phyloP scores from a whole-genome alignment of 139 green algal genomes.

The Chlorella sp. region DNA sequence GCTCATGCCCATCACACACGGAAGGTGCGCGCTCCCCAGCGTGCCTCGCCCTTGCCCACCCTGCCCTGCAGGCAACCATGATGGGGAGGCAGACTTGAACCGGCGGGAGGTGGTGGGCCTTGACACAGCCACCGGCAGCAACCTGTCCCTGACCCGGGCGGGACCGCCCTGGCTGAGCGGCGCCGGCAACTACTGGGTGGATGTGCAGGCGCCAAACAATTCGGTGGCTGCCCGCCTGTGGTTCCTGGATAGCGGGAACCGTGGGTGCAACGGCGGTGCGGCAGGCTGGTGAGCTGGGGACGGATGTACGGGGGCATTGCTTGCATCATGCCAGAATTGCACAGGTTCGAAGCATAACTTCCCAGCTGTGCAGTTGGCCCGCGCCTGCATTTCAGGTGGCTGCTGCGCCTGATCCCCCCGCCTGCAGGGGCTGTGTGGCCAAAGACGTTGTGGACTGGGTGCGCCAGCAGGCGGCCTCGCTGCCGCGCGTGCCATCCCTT shows the following conservation, averaged over 20 bases:
- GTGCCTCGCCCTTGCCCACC: no score
- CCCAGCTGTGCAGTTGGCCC: background rate
- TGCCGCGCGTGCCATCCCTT: conserved; percentile 29
- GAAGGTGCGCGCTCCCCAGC: no score
- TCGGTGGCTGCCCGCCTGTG: conserved; percentile 38
- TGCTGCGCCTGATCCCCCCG: no score
- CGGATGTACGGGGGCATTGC: no score
- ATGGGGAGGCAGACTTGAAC: conserved; percentile 36
- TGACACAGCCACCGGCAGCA: background rate
- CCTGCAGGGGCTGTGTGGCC: conserved; percentile 42
- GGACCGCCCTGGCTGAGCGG: background rate
- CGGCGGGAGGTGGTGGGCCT: conserved; percentile 1
- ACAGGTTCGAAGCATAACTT: no score
- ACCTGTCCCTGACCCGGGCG: background rate
- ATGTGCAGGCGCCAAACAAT: background rate
- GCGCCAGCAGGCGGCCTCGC: background rate
- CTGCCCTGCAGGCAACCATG: conserved; percentile 39
- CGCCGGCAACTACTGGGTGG: conserved; percentile 38
- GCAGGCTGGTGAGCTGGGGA: conserved; percentile 43
- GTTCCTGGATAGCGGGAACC: conserved; percentile 41
- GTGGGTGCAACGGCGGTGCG: conserved; percentile 7
- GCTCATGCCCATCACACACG: no score
- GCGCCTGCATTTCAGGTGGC: no score
- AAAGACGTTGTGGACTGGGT: conserved; percentile 27
- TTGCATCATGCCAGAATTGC: no score